Conservation (phyloP, 2,329 filamentous ascomycete species). For the Sporothrix schenckii region DNA sequence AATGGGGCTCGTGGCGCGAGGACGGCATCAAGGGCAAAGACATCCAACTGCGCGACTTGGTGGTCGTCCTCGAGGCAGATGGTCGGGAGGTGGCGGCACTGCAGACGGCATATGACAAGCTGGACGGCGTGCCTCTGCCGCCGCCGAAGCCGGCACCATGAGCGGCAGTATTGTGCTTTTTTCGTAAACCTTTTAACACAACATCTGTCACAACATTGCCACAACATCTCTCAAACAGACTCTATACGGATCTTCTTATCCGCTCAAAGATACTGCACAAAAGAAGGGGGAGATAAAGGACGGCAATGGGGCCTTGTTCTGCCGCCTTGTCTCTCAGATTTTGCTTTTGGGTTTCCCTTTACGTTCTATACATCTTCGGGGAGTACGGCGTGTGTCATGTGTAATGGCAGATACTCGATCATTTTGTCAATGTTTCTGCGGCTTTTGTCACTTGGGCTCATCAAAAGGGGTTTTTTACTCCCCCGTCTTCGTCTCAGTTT, state of each 20-base stretch:
- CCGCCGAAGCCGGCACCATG: constrained; percentile 24
- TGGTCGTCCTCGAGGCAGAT: constrained; percentile 78
- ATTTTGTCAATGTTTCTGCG: neutral
- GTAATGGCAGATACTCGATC: neutral
- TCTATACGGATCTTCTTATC: neutral
- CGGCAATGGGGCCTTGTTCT: neutral
- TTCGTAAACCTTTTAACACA: too few relatives aligned
- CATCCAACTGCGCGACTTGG: constrained; percentile 82
- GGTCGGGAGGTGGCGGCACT: constrained; percentile 65
- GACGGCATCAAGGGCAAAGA: constrained; percentile 73
- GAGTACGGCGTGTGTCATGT: constrained; percentile 21
- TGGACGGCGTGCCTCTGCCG: constrained; percentile 47
- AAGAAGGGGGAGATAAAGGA: neutral
- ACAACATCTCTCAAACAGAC: neutral
- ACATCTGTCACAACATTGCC: neutral
- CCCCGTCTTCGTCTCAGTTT: neutral
- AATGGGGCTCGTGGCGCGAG: constrained; percentile 76
- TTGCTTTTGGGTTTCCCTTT: constrained; percentile 16
- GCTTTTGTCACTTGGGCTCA: neutral
- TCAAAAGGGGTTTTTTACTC: neutral
- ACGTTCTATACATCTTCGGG: constrained; percentile 13
- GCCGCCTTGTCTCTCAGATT: neutral
- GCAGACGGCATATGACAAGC: constrained; percentile 58
- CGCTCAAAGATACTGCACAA: neutral
- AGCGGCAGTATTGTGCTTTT: neutral